Base-by-base conservation (phyloP, 116 monocot species). In the Trichopus zeylanicus region DNA sequence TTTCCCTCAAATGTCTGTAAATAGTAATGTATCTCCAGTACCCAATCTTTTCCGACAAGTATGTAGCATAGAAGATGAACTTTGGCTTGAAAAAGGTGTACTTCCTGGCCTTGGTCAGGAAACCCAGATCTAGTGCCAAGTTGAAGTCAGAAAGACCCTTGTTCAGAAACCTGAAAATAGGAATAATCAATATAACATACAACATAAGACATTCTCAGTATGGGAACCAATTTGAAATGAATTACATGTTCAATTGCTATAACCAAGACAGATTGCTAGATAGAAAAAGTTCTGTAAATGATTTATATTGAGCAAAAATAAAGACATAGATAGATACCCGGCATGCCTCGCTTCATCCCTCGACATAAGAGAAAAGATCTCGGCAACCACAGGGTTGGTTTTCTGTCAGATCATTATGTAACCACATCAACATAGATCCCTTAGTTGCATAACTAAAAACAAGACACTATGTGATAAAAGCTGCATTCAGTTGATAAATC, bases 11-110 rank as follows among this genome's bases (percentile, higher is more conserved):
- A 53, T 97, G 97, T 75, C 97, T 70, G 76, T 72, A 97, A 46
- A 97, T 95, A 48, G 97, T 91, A 53, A 97, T 97, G 77, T 97
- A 97, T 56, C 97, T 81, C 97, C 97, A 97, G 67, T 97, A 97
- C 29, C 97, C 97, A 26, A 97, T 97, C 73, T 97, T 97, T 56
- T 97, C 97, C 0, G 97, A 97, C 28, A 97, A 67, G 68, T 91
- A 97, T 3, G 91, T 91, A 8, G 97, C 91, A 53, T 97, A 87
- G 67, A 97, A 91, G 68, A 97, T 97, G 82, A 97, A 97, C 77
- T 97, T 91, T 22, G 95, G 95, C 69, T 95, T 95, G 72, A 95
- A 95, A 64, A 97, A 97, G 31, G 91, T 97, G 87, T 97, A 97
- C 69, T 91, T 81, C 70, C 95, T 80, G 19, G 95, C 90, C 67